Percentiles rank a stretch among this genome's conserved stretches.
These are phyloP conservation scores for Phytomonas sp. DNA, from an alignment of 208 protist species.

Conservation along the genomic window DNA sequence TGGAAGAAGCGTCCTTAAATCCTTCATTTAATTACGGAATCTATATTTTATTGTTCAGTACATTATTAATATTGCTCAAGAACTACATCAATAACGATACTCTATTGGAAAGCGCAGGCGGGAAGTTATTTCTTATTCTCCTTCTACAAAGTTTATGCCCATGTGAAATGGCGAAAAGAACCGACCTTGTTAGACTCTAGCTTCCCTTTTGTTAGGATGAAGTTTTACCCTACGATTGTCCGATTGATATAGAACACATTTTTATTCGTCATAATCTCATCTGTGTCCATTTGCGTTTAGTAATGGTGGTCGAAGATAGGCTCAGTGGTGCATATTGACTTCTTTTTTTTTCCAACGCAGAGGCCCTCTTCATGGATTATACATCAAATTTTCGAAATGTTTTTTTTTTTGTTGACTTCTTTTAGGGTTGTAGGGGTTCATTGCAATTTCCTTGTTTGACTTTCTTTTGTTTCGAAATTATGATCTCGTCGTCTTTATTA, in stretches of 20 bases:
- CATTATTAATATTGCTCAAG: background rate
- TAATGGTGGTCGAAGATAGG: background rate
- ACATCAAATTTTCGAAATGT: background rate
- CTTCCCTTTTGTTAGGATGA: background rate
- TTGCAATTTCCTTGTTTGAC: background rate
- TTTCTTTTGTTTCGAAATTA: constrained; percentile 12
- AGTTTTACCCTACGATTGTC: background rate
- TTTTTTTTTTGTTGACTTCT: background rate
- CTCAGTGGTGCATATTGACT: background rate
- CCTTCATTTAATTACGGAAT: background rate
- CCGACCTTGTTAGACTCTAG: background rate
- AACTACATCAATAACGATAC: background rate
- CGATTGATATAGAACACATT: background rate
- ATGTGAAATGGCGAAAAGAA: background rate
- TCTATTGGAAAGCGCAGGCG: background rate
- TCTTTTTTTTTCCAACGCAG: background rate
- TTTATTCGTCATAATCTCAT: background rate
- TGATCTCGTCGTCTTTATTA: background rate
- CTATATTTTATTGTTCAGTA: background rate
- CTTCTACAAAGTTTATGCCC: background rate
- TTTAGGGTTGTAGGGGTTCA: background rate
- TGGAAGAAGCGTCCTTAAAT: background rate
- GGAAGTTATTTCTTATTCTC: background rate
- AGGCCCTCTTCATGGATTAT: background rate
- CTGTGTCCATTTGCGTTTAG: background rate